phyloP scores from a whole-genome alignment of 352 stramenopile genomes.

The Detonula confervacea region DNA sequence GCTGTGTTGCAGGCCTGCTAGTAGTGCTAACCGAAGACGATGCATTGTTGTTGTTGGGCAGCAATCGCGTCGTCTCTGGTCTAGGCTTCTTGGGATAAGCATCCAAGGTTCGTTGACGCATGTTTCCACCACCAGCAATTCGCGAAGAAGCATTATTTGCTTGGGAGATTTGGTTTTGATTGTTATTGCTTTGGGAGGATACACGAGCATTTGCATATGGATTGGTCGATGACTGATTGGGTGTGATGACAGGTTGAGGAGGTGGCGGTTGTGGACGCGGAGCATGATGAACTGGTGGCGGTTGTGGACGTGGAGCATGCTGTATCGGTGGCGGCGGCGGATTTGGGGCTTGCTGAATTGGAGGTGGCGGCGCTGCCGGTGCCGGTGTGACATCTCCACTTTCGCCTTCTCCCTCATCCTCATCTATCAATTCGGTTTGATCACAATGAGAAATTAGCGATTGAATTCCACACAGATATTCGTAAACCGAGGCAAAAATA shows the following conservation, averaged over 20 bases:
- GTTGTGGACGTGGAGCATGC: constrained; percentile 1
- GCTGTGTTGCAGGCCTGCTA: background rate
- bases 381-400: constrained; percentile 52
- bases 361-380: constrained; percentile 1
- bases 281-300: constrained; percentile 9
- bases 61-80: constrained; percentile 20
- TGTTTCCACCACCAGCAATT: constrained; percentile 5
- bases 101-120: constrained; percentile 38
- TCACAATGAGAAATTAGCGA: too few relatives aligned
- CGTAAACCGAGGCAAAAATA: too few relatives aligned
- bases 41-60: constrained; percentile 2
- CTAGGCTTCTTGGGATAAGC: constrained; percentile 30
- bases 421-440: constrained; percentile 35
- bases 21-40: constrained; percentile 1
- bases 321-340: constrained; percentile 7
- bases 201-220: background rate
- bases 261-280: background rate
- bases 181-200: constrained; percentile 1
- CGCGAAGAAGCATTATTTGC: constrained; percentile 9
- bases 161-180: constrained; percentile 6
- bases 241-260: constrained; percentile 23
- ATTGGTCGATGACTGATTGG: constrained; percentile 22
- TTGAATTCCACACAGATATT: too few relatives aligned
- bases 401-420: constrained; percentile 44
- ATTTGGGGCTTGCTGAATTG: constrained; percentile 9